Base-by-base conservation (phyloP, 192 early-diverging fungal species). In the Coemansia sp. region DNA sequence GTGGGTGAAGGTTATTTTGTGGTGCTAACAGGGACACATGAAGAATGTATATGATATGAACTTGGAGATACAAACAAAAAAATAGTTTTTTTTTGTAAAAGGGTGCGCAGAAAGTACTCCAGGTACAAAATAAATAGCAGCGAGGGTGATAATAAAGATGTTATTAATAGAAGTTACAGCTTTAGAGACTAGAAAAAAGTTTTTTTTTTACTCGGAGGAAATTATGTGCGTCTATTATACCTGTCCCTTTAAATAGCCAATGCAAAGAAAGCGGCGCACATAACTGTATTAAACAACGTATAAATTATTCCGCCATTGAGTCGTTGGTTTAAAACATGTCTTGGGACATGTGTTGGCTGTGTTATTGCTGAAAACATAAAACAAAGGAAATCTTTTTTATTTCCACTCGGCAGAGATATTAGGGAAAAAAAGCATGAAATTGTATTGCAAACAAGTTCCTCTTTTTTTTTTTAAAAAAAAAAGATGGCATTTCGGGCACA, bases 251-350 rank as follows among this genome's bases (percentile, higher is more conserved):
- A 42, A 16, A 42, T 42, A 42, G 8, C 13, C 8, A 14, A 8
- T 42, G 39, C 8, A 3, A 6, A 32, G 3, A 32, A 32, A 32
- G 39, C 39, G 2, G n/a, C 8, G 13, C 11, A 16, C 39, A 42
- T 8, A 16, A 3, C 14, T 42, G 13, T 13, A 9, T 42, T 42
- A 2, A 8, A 42, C 11, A 8, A 16, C 14, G 13, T 13, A 42
- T 13, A 42, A 13, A 51, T 23, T 23, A 22, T 23, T 19, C n/a
- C n/a, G n/a, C n/a, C n/a, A n/a, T n/a, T n/a, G n/a, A n/a, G n/a
- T n/a, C n/a, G n/a, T n/a, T n/a, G n/a, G 49, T 51, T 51, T 51
- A 51, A 51, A 51, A 51, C 49, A 51, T 25, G 25, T 27, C 49
- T 42, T 42, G 14, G 14, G 39, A 51, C 20, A 51, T 51, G 25